Conservation (phyloP, 2,329 filamentous ascomycete species). For the Teratosphaeria viscida region DNA sequence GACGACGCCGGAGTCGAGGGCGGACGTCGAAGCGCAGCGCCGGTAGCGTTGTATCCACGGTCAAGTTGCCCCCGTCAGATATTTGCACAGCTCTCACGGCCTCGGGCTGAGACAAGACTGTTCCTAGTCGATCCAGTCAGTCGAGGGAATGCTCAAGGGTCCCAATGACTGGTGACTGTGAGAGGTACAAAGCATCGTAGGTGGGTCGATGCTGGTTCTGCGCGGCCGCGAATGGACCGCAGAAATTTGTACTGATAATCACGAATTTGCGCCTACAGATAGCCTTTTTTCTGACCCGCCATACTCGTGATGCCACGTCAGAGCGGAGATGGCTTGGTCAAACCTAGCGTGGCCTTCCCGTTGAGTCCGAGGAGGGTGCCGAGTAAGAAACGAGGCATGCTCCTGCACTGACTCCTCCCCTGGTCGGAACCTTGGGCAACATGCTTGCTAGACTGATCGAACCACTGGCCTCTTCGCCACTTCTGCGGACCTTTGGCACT, state of each 20-base stretch:
- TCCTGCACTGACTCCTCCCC: slow-evolving; percentile 14
- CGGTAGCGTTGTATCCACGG: not conserved
- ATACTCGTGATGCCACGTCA: slow-evolving; percentile 39
- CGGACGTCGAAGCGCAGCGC: slow-evolving; percentile 9
- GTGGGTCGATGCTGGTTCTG: slow-evolving; percentile 9
- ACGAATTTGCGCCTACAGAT: slow-evolving; percentile 14
- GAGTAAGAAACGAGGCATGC: slow-evolving; percentile 1
- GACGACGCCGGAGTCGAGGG: slow-evolving; percentile 5
- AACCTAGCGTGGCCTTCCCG: slow-evolving; percentile 34
- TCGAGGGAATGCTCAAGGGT: slow-evolving; percentile 2
- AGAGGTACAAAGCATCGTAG: not conserved
- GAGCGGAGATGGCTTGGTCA: slow-evolving; percentile 40
- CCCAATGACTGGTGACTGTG: slow-evolving; percentile 3
- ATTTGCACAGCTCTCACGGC: not conserved
- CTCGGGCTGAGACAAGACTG: not conserved
- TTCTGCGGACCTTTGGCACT: slow-evolving; percentile 30
- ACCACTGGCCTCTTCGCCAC: slow-evolving; percentile 34
- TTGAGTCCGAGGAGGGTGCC: slow-evolving; percentile 15
- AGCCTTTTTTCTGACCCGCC: slow-evolving; percentile 18
- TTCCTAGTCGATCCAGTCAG: not conserved
- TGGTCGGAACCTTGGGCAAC: slow-evolving; percentile 10
- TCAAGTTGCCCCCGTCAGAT: not conserved
- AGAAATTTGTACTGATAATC: slow-evolving; percentile 12
- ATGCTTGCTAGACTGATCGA: slow-evolving; percentile 29
- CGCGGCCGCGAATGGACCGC: slow-evolving; percentile 6